Evolutionary conservation across 805 yeast genomes (phyloP), one percentile per base, ranked within the genome.

Genomic region (Wickerhamomyces queroliae): DNA sequence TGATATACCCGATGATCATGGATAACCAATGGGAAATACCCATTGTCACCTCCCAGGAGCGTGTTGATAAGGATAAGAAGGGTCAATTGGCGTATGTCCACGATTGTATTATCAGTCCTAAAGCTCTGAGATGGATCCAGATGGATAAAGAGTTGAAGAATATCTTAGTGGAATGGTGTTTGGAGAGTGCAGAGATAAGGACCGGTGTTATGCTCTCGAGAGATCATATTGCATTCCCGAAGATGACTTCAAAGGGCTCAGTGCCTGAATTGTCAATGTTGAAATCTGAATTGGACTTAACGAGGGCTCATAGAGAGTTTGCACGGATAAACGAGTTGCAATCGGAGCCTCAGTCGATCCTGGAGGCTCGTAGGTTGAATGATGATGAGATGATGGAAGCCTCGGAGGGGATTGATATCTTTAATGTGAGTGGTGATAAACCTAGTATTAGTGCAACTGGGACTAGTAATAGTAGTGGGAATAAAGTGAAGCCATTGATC

Each of bases 11-110:
- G 1, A 58, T 77, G 37, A 80, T 83, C 18, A 74, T 80, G 60
- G 77, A 76, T 27, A 80, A 80, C 51, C 69, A 82, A 52, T 89
- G 96, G 95, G 89, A 83, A 43, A 81, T 88, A 2, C 96, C 96
- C 1, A 76, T 90, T 2, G 72, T 84, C 2, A 77, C 86, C 0
- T 78, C 91, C 0, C 67, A 71, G 0, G 74, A 72, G 35, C 54
- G 80, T 11, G 49, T 50, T 7, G 82, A 73, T 33, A 55, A 44
- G 12, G 96, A 90, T 57, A 89, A 89, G 53, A 77, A 77, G 50
- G 95, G 95, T 1, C 59, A 63, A 3, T 58, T 64, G 13, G 76
- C 89, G 32, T 62, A 72, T 32, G 89, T 86, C 2, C 77, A 77
- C 50, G 96, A 89, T 58, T 89, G 96, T 59, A 79, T 90, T 35